phyloP scores from a whole-genome alignment of 192 early-diverging fungal genomes.

The Coemansia sp. region DNA sequence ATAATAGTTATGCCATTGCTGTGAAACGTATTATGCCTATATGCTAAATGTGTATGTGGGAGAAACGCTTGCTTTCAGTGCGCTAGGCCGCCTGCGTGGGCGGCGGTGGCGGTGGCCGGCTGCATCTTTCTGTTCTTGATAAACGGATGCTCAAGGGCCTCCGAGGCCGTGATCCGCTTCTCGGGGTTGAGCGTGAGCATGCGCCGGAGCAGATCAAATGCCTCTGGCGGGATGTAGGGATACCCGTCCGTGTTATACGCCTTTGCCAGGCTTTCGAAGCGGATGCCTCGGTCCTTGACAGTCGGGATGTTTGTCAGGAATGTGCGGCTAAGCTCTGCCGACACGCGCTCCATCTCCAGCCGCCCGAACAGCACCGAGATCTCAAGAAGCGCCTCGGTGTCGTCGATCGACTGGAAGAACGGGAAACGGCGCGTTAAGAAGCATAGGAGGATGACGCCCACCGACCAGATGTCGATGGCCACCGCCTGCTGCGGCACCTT shows the following conservation, averaged over 20 bases:
- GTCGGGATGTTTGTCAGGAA: slow-evolving; percentile 52
- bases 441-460: slow-evolving; percentile 81
- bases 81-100: no score
- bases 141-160: slow-evolving; percentile 81
- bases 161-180: slow-evolving; percentile 69
- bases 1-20: no score
- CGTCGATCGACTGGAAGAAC: slow-evolving; percentile 87
- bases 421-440: slow-evolving; percentile 82
- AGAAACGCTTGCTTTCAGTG: no score
- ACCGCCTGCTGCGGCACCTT: slow-evolving; percentile 73
- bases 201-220: slow-evolving; percentile 63
- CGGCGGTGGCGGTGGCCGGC: no score
- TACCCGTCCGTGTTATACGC: slow-evolving; percentile 49
- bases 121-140: slow-evolving; percentile 3
- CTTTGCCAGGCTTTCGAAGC: slow-evolving; percentile 51
- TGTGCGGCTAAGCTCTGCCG: slow-evolving; percentile 56
- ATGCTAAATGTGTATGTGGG: no score
- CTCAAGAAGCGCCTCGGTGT: slow-evolving; percentile 83
- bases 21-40: no score
- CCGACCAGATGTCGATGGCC: slow-evolving; percentile 92
- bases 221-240: slow-evolving; percentile 40
- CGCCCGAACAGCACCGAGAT: slow-evolving; percentile 77
- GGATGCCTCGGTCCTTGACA: slow-evolving; percentile 48
- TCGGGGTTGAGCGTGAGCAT: slow-evolving; percentile 61
- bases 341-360: slow-evolving; percentile 71